Conservation (phyloP, 192 early-diverging fungal species). For the Haplosporangium gracile region DNA sequence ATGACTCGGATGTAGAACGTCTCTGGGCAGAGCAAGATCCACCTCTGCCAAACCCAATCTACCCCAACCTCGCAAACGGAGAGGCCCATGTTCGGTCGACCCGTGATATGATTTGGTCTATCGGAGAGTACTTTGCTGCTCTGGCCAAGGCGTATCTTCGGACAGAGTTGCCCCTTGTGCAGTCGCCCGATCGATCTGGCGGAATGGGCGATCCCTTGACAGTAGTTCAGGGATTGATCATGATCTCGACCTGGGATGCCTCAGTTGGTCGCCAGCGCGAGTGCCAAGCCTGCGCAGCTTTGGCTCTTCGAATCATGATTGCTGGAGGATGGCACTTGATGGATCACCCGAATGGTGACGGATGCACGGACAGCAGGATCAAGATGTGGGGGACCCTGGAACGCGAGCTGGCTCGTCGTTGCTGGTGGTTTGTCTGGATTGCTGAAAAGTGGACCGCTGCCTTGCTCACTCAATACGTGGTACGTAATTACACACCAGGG, state of each 20-base stretch:
- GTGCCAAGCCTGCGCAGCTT: constrained; percentile 45
- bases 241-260: constrained; percentile 55
- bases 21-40: constrained; percentile 53
- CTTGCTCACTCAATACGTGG: constrained; percentile 53
- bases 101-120: constrained; percentile 55
- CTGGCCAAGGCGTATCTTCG: constrained; percentile 49
- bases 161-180: constrained; percentile 45
- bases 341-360: constrained; percentile 53
- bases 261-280: constrained; percentile 53
- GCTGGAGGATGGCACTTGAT: constrained; percentile 56
- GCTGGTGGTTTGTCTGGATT: constrained; percentile 54
- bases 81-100: constrained; percentile 44
- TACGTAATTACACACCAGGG: background rate
- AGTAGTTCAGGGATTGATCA: constrained; percentile 50
- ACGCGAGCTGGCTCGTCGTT: constrained; percentile 56
- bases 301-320: constrained; percentile 55
- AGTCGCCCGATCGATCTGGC: constrained; percentile 48
- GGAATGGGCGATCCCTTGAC: constrained; percentile 52
- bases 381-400: constrained; percentile 57
- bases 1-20: constrained; percentile 46
- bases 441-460: constrained; percentile 52
- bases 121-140: constrained; percentile 51
- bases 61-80: constrained; percentile 49
- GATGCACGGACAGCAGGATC: constrained; percentile 52
- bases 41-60: constrained; percentile 41